A percentile compares a stretch with the other conserved stretches of the same genome.
Conservation (phyloP, 2,329 filamentous ascomycete genomes). For the Beauveria scarabaeidicola region DNA sequence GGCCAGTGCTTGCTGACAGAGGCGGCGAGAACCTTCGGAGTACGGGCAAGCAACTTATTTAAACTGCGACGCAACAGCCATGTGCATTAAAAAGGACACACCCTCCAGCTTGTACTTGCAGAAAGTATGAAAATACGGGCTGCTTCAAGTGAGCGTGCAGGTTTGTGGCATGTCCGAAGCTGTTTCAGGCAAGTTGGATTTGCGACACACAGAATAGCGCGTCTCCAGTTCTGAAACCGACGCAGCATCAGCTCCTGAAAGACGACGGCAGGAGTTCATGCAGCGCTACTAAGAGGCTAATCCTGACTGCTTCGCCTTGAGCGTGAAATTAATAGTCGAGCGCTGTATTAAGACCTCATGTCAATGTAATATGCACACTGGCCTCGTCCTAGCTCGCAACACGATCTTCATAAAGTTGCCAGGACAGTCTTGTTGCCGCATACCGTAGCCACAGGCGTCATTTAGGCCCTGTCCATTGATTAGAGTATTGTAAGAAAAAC, state of each 20-base stretch:
- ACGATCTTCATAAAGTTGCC: not conserved
- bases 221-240: conserved; percentile 6
- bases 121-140: not conserved
- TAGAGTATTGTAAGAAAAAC: not conserved
- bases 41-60: not conserved
- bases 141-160: not conserved
- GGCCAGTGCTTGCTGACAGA: not conserved
- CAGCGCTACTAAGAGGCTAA: not conserved
- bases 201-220: conserved; percentile 4
- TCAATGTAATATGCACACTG: not conserved
- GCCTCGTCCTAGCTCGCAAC: not conserved
- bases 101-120: not conserved
- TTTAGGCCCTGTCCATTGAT: not conserved
- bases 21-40: not conserved
- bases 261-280: not conserved
- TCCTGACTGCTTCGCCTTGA: not conserved
- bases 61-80: not conserved
- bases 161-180: not conserved
- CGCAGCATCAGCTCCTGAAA: conserved; percentile 8
- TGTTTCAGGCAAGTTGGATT: conserved; percentile 6
- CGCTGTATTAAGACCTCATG: not conserved
- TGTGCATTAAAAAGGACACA: not conserved
- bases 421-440: not conserved
- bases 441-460: not conserved
- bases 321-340: not conserved